phyloP scores from a whole-genome alignment of 306 rosid species.

The Mimosa pudica region DNA sequence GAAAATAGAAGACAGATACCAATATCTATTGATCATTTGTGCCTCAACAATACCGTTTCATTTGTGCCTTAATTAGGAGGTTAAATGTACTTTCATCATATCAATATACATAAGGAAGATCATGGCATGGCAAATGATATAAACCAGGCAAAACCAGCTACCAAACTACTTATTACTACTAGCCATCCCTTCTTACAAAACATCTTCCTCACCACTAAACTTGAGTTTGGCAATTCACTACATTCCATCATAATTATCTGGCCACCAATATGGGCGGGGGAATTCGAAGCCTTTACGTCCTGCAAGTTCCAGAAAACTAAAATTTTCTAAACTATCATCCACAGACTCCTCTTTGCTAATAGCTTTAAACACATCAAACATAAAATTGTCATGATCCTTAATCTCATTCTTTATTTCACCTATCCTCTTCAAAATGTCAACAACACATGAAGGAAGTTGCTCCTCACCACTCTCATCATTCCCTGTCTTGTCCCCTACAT shows the following conservation, averaged over 20 bases:
- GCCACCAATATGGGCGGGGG: slow-evolving; percentile 47
- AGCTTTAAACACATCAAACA: slow-evolving; percentile 42
- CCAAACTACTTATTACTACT: not conserved
- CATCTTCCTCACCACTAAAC: not conserved
- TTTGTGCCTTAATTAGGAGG: too few species aligned
- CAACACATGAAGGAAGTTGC: slow-evolving; percentile 33
- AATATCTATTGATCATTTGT: too few species aligned
- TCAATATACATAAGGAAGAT: not conserved
- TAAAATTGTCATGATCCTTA: not conserved
- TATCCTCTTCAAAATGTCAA: not conserved
- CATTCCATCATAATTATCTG: not conserved
- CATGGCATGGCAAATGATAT: not conserved
- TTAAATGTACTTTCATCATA: too few species aligned
- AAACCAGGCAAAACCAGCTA: not conserved
- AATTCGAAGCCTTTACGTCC: slow-evolving; percentile 42
- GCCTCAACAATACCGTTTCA: too few species aligned
- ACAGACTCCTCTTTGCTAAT: not conserved
- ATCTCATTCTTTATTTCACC: not conserved
- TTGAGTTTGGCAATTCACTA: not conserved
- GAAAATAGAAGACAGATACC: too few species aligned
- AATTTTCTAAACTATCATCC: not conserved
- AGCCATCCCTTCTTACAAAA: not conserved
- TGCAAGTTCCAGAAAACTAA: slow-evolving; percentile 31
- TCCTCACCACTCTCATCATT: not conserved
- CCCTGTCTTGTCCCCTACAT: not conserved